Conservation (phyloP, 2,329 filamentous ascomycete species). For the Pezicula rhizophila region DNA sequence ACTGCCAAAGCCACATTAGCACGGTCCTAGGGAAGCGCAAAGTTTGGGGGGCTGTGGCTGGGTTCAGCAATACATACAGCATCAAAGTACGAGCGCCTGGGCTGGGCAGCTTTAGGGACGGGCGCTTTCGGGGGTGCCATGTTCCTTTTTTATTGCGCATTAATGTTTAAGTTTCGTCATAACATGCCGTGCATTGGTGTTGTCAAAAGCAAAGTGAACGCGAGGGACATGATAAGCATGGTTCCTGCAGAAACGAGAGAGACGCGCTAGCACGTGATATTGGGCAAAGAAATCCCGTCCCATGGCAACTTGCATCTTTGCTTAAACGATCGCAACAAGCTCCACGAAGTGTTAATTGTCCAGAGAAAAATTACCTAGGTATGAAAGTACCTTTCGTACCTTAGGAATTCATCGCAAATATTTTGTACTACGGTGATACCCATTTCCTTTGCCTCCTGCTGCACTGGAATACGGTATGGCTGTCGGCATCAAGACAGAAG, state of each 20-base stretch:
- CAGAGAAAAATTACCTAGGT: too few species aligned
- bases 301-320: too few species aligned
- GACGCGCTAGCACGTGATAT: neutral
- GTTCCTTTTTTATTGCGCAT: neutral
- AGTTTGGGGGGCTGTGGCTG: neutral
- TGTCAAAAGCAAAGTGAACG: too few species aligned
- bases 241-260: neutral
- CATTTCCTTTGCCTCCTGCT: too few species aligned
- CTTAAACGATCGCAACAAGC: too few species aligned
- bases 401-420: too few species aligned
- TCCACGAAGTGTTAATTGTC: too few species aligned
- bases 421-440: too few species aligned
- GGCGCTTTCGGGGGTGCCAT: conserved; percentile 19
- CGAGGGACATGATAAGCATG: neutral
- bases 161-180: neutral
- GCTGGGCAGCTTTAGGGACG: conserved; percentile 23
- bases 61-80: conserved; percentile 24
- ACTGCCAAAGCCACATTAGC: conserved; percentile 24
- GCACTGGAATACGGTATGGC: too few species aligned
- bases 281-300: neutral
- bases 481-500: too few species aligned
- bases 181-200: neutral
- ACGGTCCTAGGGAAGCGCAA: too few species aligned
- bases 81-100: conserved; percentile 47
- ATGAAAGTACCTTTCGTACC: too few species aligned